phyloP scores from a whole-genome alignment of 139 green algal genomes.

The Chlamydomonas sphaeroides region DNA sequence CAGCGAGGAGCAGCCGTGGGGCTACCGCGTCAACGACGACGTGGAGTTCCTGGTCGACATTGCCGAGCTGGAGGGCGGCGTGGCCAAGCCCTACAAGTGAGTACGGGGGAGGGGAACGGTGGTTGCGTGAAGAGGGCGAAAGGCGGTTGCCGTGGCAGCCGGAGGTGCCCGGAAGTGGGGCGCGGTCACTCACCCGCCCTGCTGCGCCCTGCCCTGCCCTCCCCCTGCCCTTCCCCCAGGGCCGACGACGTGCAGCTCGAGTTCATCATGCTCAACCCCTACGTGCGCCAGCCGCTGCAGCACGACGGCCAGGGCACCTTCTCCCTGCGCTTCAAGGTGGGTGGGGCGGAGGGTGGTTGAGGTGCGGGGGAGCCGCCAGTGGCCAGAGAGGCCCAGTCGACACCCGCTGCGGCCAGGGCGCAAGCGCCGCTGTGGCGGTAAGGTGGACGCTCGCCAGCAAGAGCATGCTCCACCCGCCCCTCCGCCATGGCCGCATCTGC shows the following conservation, averaged over 20 bases:
- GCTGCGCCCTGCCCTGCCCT: not conserved
- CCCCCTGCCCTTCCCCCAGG: conserved; percentile 43
- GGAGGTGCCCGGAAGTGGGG: no score
- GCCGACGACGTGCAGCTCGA: conserved; percentile 90
- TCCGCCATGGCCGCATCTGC: no score
- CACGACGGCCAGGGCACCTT: conserved; percentile 72
- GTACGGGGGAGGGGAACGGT: not conserved
- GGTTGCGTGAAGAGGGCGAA: no score
- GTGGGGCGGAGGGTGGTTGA: no score
- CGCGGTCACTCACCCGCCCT: not conserved
- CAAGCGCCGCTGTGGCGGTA: no score
- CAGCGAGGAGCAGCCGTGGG: conserved; percentile 26
- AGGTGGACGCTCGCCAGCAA: no score
- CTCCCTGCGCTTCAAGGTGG: conserved; percentile 51
- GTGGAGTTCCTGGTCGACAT: conserved; percentile 85
- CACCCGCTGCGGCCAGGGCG: no score
- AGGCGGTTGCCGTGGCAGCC: no score
- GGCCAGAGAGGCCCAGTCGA: no score
- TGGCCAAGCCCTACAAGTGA: conserved; percentile 73
- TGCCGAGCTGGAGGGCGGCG: conserved; percentile 62
- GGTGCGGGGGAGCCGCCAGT: no score
- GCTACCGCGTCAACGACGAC: conserved; percentile 66
- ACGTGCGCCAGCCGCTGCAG: conserved; percentile 81
- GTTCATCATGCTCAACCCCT: conserved; percentile 95
- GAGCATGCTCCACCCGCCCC: no score